Base-by-base conservation (phyloP, 495 filamentous ascomycete species). In the Geopyxis carbonaria region DNA sequence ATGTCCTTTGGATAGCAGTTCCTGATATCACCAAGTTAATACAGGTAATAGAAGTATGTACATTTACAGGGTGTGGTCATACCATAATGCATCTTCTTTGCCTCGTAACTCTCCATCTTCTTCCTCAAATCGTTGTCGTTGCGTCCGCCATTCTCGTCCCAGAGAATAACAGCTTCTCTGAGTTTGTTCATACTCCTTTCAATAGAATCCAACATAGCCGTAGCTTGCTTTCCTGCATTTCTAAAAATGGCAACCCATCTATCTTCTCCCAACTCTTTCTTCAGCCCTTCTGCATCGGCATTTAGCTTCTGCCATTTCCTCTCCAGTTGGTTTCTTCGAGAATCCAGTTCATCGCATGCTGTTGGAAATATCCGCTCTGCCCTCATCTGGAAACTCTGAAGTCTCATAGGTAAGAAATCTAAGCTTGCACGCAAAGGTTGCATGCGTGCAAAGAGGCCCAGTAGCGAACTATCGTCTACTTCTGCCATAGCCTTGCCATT, bases 371-470 rank as follows among this genome's bases (percentile, higher is more conserved):
- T 64, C 1, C 57, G 49, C 28, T 78, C 75, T 0, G 81, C 89
- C 43, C 86, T 70, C 0, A 64, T 59, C 41, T 85, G 73, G 53
- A 95, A 97, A 40, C 75, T 78, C 10, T 80, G 79, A 1, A 97
- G 60, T 34, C 86, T 67, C 87, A 95, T 94, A n/a, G 89, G 89
- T 25, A 97, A 63, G 52, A 97, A 95, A 58, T 94, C 87, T 34
- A 97, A 61, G 2, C 86, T 93, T 2, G 89, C 89, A 29, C 84
- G 68, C 22, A 97, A 64, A 2, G 89, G 89, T 51, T 94, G 87
- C 76, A 95, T 89, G 38, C 86, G 68, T 2, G 89, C 89, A 61
- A 94, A 92, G 28, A 97, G 59, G 4, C 78, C 82, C 34, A 94
- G 68, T 11, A 97, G 63, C 34, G 72, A 73, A 9, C 78, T 78